Conservation (phyloP, 106 monocot genomes). For the Dioscorea zingiberensis region DNA sequence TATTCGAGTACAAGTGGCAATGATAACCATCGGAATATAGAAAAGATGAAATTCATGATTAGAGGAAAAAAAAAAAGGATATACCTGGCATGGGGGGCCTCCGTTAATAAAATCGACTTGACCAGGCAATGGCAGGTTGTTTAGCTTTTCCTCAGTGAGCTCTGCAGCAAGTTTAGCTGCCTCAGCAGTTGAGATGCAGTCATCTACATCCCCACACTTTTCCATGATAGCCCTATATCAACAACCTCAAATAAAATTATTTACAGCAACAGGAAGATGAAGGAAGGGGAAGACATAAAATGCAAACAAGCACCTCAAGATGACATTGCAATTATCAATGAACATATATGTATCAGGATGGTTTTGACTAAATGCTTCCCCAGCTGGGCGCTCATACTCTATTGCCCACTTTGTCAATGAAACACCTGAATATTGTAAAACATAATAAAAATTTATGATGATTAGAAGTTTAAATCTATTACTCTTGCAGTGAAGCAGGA, state of each 20-base stretch:
- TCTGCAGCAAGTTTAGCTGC: slow-evolving; percentile 67
- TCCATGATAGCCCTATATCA: slow-evolving; percentile 91
- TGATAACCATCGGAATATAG: neutral
- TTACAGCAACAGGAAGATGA: neutral
- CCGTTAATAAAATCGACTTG: slow-evolving; percentile 99
- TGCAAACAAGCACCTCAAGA: slow-evolving; percentile 50
- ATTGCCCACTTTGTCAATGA: slow-evolving; percentile 97
- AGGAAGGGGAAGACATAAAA: neutral
- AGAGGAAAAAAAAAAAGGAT: slow-evolving; percentile 6
- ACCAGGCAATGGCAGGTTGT: slow-evolving; percentile 86
- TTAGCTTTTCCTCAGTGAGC: slow-evolving; percentile 52
- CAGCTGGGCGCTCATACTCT: slow-evolving; percentile 95
- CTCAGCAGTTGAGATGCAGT: slow-evolving; percentile 85
- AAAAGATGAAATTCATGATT: neutral
- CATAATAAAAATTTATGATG: neutral
- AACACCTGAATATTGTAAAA: slow-evolving; percentile 39
- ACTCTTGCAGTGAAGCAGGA: neutral
- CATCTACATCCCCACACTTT: slow-evolving; percentile 94
- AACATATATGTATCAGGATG: slow-evolving; percentile 75
- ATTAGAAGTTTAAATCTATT: neutral
- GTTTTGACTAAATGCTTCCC: slow-evolving; percentile 85
- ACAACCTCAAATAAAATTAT: neutral
- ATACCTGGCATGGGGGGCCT: slow-evolving; percentile 98
- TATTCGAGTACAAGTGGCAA: neutral
- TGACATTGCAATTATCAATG: slow-evolving; percentile 96